These are phyloP conservation scores for Streptanthus diversifolius DNA, from an alignment of 345 rosid species.

Conservation along the genomic window DNA sequence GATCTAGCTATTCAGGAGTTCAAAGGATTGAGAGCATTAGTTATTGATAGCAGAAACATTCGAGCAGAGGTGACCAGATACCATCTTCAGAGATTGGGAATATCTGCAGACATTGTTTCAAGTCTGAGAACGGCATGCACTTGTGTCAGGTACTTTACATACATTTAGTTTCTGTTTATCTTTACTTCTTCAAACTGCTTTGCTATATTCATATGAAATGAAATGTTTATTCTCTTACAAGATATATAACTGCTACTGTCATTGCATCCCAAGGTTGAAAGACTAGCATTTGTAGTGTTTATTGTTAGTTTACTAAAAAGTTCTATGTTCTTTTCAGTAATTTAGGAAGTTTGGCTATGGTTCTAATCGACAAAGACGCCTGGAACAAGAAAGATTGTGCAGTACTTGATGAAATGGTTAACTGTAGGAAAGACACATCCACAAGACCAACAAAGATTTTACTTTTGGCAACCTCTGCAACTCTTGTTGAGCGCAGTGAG, in stretches of 20 bases:
- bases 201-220: neutral
- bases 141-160: conserved; percentile 33
- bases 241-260: neutral
- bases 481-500: conserved; percentile 41
- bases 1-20: conserved; percentile 50
- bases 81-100: conserved; percentile 71
- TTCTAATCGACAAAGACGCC: conserved; percentile 70
- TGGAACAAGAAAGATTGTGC: conserved; percentile 55
- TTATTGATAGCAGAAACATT: conserved; percentile 65
- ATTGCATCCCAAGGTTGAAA: neutral
- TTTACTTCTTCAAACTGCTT: conserved; percentile 1
- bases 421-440: conserved; percentile 23
- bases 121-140: conserved; percentile 45
- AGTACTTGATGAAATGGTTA: conserved; percentile 36
- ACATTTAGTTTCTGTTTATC: neutral
- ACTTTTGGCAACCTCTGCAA: conserved; percentile 35
- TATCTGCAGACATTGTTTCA: conserved; percentile 44
- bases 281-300: neutral
- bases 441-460: conserved; percentile 20
- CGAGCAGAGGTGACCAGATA: conserved; percentile 79
- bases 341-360: conserved; percentile 40
- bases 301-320: neutral
- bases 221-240: neutral
- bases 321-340: conserved; percentile 34
- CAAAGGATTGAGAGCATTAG: conserved; percentile 60